These are phyloP conservation scores for Ormosia emarginata DNA, from an alignment of 306 rosid genomes.

Conservation along the genomic window DNA sequence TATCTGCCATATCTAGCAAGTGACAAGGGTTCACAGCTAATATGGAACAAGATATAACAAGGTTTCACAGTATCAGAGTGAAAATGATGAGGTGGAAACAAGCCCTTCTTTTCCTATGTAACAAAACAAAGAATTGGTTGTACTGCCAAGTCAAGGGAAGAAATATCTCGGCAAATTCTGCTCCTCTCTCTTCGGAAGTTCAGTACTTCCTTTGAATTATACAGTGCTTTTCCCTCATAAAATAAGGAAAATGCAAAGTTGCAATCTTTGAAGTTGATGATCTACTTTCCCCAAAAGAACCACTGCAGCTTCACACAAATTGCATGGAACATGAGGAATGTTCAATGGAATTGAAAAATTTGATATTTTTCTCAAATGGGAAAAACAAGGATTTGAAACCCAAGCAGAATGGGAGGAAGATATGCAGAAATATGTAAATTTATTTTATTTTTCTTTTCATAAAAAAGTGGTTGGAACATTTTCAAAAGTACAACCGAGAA, in stretches of 20 bases:
- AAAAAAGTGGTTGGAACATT: constrained; percentile 13
- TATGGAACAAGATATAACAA: constrained; percentile 30
- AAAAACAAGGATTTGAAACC: constrained; percentile 10
- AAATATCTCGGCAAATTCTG: background rate
- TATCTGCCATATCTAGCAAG: constrained; percentile 61
- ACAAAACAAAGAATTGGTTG: background rate
- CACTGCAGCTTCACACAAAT: constrained; percentile 24
- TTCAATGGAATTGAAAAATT: constrained; percentile 15
- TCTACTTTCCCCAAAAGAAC: constrained; percentile 21
- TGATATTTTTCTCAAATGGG: constrained; percentile 14
- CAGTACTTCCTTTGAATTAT: constrained; percentile 14
- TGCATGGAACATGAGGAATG: constrained; percentile 21
- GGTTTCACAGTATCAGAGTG: background rate
- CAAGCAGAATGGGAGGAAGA: constrained; percentile 20
- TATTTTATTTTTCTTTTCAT: background rate
- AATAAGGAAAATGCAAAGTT: constrained; percentile 20
- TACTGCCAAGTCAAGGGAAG: background rate
- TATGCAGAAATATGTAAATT: constrained; percentile 13
- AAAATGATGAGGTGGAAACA: constrained; percentile 25
- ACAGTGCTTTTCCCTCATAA: constrained; percentile 4
- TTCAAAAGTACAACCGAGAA: constrained; percentile 23
- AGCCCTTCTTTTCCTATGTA: constrained; percentile 1
- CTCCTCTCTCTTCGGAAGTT: constrained; percentile 11
- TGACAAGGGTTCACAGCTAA: constrained; percentile 27
- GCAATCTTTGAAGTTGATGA: constrained; percentile 35